phyloP scores from a whole-genome alignment of 495 filamentous ascomycete genomes.

The Aspergillus biplanus region DNA sequence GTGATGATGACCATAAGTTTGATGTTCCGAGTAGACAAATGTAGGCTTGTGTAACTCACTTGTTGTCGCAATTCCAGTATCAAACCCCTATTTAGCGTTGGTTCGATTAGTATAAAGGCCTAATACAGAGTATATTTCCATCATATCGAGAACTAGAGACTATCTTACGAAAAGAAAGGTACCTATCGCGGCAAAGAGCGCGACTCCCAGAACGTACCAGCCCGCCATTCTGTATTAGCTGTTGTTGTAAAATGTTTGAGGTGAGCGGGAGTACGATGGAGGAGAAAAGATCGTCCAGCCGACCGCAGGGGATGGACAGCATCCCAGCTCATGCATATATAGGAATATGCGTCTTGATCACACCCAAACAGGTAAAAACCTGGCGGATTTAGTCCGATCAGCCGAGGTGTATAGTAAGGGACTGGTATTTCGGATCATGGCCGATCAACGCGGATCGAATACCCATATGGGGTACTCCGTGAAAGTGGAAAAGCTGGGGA shows the following conservation, averaged over 20 bases:
- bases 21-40: not conserved
- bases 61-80: constrained; percentile 62
- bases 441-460: constrained; percentile 26
- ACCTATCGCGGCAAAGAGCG: constrained; percentile 58
- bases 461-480: constrained; percentile 4
- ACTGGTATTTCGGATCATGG: constrained; percentile 33
- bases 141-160: not conserved
- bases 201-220: constrained; percentile 53
- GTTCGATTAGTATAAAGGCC: constrained; percentile 3
- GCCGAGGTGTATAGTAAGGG: constrained; percentile 21
- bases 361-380: constrained; percentile 3
- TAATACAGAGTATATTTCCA: not conserved
- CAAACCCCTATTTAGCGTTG: constrained; percentile 51
- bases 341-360: constrained; percentile 4
- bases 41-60: constrained; percentile 43
- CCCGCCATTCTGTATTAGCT: constrained; percentile 36
- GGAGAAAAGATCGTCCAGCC: not conserved
- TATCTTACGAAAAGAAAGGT: constrained; percentile 59
- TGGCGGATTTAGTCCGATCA: constrained; percentile 28
- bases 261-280: not conserved
- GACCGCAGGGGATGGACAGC: not conserved
- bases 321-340: constrained; percentile 13
- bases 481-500: constrained; percentile 16
- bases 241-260: not conserved
- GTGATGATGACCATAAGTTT: not conserved